Evolutionary conservation across 2,329 filamentous ascomycete species (phyloP).

Genomic region (Cercospora zeina): DNA sequence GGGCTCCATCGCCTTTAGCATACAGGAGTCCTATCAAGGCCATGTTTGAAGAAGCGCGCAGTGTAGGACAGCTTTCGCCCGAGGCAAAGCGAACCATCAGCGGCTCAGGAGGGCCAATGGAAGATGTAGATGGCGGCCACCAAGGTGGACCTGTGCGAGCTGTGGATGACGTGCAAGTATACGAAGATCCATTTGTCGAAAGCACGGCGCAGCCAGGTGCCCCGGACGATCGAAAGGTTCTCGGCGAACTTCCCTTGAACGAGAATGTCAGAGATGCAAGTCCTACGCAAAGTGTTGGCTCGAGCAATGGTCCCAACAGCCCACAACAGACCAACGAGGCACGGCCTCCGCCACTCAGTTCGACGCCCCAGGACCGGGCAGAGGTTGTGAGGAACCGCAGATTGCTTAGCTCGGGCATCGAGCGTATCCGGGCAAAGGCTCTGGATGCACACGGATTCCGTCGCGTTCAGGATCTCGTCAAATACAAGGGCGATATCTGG

Average conservation of each 20-base stretch:
- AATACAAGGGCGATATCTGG: constrained; percentile 63
- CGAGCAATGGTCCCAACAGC: constrained; percentile 37
- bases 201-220: constrained; percentile 37
- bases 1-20: constrained; percentile 35
- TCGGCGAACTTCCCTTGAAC: constrained; percentile 55
- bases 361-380: constrained; percentile 42
- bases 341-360: constrained; percentile 25
- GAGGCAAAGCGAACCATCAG: constrained; percentile 27
- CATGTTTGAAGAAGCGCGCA: constrained; percentile 40
- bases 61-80: constrained; percentile 31
- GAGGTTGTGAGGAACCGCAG: constrained; percentile 52
- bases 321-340: constrained; percentile 30
- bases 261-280: constrained; percentile 43
- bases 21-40: constrained; percentile 39
- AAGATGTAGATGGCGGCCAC: constrained; percentile 10
- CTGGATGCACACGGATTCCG: constrained; percentile 82
- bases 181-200: constrained; percentile 55
- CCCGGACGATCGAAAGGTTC: constrained; percentile 44
- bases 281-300: constrained; percentile 35
- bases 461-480: constrained; percentile 72
- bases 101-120: constrained; percentile 8
- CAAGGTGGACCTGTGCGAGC: constrained; percentile 34
- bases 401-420: constrained; percentile 71
- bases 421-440: constrained; percentile 67
- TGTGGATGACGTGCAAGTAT: constrained; percentile 51